Evolutionary conservation across 2,329 filamentous ascomycete genomes (phyloP), one percentile per base, ranked within the genome.

Genomic region (Talaromyces rugulosus): DNA sequence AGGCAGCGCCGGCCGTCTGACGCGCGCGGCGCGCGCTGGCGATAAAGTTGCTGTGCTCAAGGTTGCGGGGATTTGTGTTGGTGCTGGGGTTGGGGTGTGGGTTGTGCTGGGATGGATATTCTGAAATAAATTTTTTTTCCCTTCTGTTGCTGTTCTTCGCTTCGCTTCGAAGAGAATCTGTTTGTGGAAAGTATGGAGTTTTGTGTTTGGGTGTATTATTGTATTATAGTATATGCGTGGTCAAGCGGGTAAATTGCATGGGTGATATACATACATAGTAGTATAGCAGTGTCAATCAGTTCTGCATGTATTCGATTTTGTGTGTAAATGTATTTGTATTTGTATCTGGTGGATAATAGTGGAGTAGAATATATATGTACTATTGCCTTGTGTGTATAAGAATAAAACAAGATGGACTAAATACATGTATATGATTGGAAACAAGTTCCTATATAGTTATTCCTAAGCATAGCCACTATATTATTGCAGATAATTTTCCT

Each of bases 41-140:
- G 96, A 97, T 78, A 94, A 92, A 70, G 85, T 96, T 47, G 94
- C 95, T 16, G 89, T 98, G 44, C 77, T 99, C 64, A 97, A 97
- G 77, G 81, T 99, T 56, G 87, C 92, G 0, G 94, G 86, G 28
- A 96, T 97, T 44, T 83, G 96, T 28, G 83, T 94, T 51, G 92
- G 79, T 6, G 77, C 80, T 8, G 87, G 96, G 54, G 69, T 98
- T 59, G 76, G 92, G 61, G 72, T 96, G 44, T 98, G 91, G 77
- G 92, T 92, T 72, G 78, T 89, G 12, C 78, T 83, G 67, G 85
- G 85, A 67, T 81, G 88, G 75, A 79, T 91, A 60, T 85, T 90
- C 50, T 78, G 63, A n/a, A n/a, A n/a, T n/a, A n/a, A n/a, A 67
- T 56, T 27, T 23, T 40, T 36, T 16, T 36, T 6, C 16, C 5